Base-by-base conservation (phyloP, 2,329 filamentous ascomycete species). In the Dothiorella sarmentorum region DNA sequence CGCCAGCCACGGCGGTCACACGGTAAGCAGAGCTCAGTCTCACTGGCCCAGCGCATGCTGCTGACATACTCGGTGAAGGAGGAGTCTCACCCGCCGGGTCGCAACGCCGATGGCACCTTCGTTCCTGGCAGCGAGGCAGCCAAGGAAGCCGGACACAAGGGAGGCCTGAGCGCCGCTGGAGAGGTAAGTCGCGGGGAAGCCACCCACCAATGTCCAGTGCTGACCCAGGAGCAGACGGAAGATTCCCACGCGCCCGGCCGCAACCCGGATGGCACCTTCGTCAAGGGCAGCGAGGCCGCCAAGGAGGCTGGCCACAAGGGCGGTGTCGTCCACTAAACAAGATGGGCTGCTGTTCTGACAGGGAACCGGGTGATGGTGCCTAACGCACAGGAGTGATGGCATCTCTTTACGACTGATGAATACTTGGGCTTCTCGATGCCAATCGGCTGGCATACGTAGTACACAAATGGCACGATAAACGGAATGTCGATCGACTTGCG, bases 81-180 rank as follows among this genome's bases (percentile, higher is more conserved):
- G 42, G 27, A 53, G 27, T 24, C 40, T 24, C 27, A 40, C 27
- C 59, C 52, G 29, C 52, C 67, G 15, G 70, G 66, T 59, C 72
- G 71, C 53, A 73, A 72, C 63, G 66, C 71, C 7, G 71, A 74
- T 47, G 72, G 73, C 43, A 74, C 72, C 43, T 75, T 75, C 65
- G 67, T 66, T 60, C 66, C 69, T 60, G 73, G 73, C 58, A 69
- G 68, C 3, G 67, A 73, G 40, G 64, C 72, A 5, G 73, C 73
- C 37, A 70, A 69, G 53, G 72, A 74, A 60, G 68, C 73, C 9
- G 73, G 73, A 9, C 62, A 67, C 22, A 67, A 69, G 56, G 73
- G 72, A 17, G 72, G 73, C 3, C 69, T 73, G 56, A 63, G 62
- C 33, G 65, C 68, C 33, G 69, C 71, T 51, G 69, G 24, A 42